Conservation (phyloP, 495 filamentous ascomycete species). For the Penicillium paxilli region DNA sequence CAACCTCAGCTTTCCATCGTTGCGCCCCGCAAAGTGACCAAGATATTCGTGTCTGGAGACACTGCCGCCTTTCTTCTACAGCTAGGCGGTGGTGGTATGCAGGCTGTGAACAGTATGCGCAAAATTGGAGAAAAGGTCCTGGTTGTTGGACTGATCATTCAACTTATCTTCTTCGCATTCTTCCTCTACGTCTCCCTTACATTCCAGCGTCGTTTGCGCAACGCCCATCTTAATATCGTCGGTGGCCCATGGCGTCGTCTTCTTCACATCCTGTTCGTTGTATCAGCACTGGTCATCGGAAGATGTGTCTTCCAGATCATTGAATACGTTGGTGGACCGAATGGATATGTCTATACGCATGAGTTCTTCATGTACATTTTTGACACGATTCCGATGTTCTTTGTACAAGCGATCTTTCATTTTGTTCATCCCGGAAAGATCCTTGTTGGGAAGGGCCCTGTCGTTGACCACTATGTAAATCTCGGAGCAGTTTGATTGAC, state of each 20-base stretch:
- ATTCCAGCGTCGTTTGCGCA: constrained; percentile 18
- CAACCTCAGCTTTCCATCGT: constrained; percentile 26
- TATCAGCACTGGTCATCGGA: constrained; percentile 4
- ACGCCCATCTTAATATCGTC: background rate
- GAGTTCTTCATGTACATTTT: constrained; percentile 28
- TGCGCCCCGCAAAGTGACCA: constrained; percentile 23
- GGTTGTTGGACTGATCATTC: constrained; percentile 22
- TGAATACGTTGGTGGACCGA: constrained; percentile 1
- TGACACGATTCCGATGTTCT: constrained; percentile 27
- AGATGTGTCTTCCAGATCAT: constrained; percentile 3
- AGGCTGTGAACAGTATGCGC: constrained; percentile 2
- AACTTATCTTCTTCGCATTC: constrained; percentile 26
- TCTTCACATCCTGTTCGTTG: constrained; percentile 13
- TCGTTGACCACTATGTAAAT: background rate
- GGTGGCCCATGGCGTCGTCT: background rate
- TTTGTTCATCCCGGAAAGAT: constrained; percentile 10
- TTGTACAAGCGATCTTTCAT: constrained; percentile 23
- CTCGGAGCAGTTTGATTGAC: background rate
- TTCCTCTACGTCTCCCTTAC: constrained; percentile 20
- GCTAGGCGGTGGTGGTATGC: constrained; percentile 16
- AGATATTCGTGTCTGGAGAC: constrained; percentile 32
- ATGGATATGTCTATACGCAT: constrained; percentile 21
- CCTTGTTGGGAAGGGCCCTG: background rate
- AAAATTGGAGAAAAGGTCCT: constrained; percentile 25
- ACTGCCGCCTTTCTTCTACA: constrained; percentile 15